These are phyloP conservation scores for Podaxis sp. DNA, from an alignment of 768 basidiomycete genomes.

Conservation along the genomic window DNA sequence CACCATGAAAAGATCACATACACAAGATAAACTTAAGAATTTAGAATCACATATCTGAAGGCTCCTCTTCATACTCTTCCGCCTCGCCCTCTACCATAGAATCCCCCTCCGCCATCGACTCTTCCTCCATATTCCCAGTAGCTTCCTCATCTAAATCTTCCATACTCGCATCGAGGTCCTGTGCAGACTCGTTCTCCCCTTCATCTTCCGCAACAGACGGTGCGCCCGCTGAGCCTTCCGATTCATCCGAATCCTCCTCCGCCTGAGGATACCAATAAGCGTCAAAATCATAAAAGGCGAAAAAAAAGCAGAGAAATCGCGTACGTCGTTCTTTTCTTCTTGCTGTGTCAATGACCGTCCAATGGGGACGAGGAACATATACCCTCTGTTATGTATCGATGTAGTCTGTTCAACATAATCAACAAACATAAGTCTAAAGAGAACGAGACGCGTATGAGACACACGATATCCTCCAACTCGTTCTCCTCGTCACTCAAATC, in stretches of 20 bases:
- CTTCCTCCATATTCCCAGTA: conserved; percentile 42
- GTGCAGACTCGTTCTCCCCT: conserved; percentile 48
- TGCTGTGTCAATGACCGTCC: conserved; percentile 71
- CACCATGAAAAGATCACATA: background rate
- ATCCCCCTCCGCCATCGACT: conserved; percentile 43
- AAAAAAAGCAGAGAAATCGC: conserved; percentile 21
- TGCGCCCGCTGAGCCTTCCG: conserved; percentile 46
- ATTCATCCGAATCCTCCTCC: conserved; percentile 32
- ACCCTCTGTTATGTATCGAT: conserved; percentile 65
- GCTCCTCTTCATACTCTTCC: conserved; percentile 55
- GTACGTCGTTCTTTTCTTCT: conserved; percentile 84
- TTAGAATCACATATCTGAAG: conserved; percentile 29
- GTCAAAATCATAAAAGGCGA: background rate
- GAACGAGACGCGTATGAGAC: conserved; percentile 20
- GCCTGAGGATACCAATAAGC: background rate
- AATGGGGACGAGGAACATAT: conserved; percentile 67
- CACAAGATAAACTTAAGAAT: background rate
- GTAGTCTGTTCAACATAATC: conserved; percentile 41
- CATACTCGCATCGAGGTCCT: conserved; percentile 66
- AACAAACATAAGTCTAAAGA: conserved; percentile 10
- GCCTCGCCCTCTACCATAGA: conserved; percentile 31
- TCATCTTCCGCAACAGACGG: conserved; percentile 47
- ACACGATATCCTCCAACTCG: conserved; percentile 75
- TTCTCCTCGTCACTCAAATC: conserved; percentile 84
- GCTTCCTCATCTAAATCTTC: conserved; percentile 53